A percentile compares a stretch with the other conserved stretches of the same genome.
Conservation (phyloP, 1,284 basidiomycete species). For the Boletus sp. region DNA sequence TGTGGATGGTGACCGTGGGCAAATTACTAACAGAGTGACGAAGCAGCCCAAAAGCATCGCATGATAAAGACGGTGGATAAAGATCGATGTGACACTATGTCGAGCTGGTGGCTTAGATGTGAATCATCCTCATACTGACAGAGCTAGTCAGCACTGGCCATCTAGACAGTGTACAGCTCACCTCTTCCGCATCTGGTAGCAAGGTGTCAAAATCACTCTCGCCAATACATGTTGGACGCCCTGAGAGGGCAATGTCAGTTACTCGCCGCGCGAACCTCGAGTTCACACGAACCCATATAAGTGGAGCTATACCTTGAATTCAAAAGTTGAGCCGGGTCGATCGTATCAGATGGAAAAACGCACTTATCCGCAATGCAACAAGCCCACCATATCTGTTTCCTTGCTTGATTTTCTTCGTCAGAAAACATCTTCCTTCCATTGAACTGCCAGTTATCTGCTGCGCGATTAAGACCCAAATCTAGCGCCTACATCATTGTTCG, state of each 20-base stretch:
- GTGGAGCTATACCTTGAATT: constrained; percentile 54
- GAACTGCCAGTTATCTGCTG: constrained; percentile 73
- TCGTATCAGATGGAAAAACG: constrained; percentile 20
- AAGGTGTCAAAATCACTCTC: constrained; percentile 74
- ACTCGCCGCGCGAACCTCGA: neutral
- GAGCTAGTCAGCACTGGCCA: constrained; percentile 10
- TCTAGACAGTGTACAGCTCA: constrained; percentile 23
- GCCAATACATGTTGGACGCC: constrained; percentile 66
- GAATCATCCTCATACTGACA: constrained; percentile 50
- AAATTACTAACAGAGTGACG: constrained; percentile 53
- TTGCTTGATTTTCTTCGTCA: constrained; percentile 68
- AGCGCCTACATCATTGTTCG: constrained; percentile 52
- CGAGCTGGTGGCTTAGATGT: constrained; percentile 4
- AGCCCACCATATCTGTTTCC: constrained; percentile 82
- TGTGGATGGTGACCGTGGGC: neutral
- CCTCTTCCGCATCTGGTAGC: constrained; percentile 55
- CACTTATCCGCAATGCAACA: constrained; percentile 74
- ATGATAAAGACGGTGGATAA: constrained; percentile 49
- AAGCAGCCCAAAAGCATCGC: constrained; percentile 57
- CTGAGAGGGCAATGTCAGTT: constrained; percentile 30
- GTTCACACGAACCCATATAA: constrained; percentile 54
- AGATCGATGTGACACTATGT: constrained; percentile 14
- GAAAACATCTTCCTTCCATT: constrained; percentile 64
- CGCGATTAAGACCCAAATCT: constrained; percentile 79
- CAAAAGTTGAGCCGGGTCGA: constrained; percentile 5